Base-by-base conservation (phyloP, 1,139 yeast genomes). In the Fermentozyma sake region DNA sequence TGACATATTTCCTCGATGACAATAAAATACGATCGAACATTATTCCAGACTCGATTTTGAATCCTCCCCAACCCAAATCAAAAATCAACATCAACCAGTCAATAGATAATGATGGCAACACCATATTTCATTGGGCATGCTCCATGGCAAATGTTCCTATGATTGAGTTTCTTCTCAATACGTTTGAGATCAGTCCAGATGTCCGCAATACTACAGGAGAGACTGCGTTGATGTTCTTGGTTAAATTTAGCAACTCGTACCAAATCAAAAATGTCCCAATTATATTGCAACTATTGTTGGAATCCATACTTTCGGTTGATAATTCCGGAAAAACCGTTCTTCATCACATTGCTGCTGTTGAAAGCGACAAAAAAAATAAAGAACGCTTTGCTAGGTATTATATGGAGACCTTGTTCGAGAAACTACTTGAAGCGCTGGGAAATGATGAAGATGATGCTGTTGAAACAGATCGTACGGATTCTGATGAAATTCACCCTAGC, bases 111-210 rank as follows among this genome's bases (percentile, higher is more conserved):
- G 77, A 82, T 33, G 97, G 97, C 1, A 93, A 91, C 48, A 81
- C 96, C 0, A 87, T 95, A 1, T 67, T 93, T 34, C 99, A 93
- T 53, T 85, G 97, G 95, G 95, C 96, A 2, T 80, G 97, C 17
- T 86, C 96, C 0, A 69, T 93, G 57, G 97, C 95, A 0, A 77
- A 86, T 37, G 60, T 79, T 4, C 64, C 77, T 2, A 66, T 89
- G 33, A 91, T 87, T 4, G 74, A 74, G 33, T 86, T 85, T 32
- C 61, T 93, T 19, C 71, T 89, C 6, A 45, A 46, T n/a, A 59
- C 57, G n/a, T 64, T 66, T 33, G 55, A 57, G 11, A 68, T 84
- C 6, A 61, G 84, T 22, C 86, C 93, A 11, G 91, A 84, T 44
- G 52, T 62, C 9, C 53, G 69, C 30, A 79, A 81, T 43, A 72